Conservation (phyloP, 768 basidiomycete species). For the Coprinopsis marcescibilis region DNA sequence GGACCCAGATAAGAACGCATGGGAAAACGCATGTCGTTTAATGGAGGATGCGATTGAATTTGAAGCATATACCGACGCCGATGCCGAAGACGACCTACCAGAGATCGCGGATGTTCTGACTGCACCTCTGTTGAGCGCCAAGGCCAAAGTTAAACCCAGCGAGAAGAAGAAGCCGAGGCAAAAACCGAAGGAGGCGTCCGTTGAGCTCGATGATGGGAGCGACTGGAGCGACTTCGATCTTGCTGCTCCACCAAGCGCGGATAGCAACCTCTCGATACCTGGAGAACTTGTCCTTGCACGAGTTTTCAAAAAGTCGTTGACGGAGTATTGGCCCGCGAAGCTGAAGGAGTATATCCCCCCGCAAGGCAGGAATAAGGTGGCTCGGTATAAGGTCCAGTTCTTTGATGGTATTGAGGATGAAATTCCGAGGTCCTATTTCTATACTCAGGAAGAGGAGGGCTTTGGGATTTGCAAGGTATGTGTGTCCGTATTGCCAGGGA, state of each 20-base stretch:
- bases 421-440: slow-evolving; percentile 51
- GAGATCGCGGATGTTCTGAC: background rate
- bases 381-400: slow-evolving; percentile 52
- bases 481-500: background rate
- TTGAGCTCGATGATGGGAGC: slow-evolving; percentile 1
- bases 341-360: slow-evolving; percentile 48
- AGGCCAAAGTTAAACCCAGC: background rate
- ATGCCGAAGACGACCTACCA: background rate
- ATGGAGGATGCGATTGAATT: background rate
- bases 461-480: slow-evolving; percentile 58
- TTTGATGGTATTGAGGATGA: slow-evolving; percentile 42
- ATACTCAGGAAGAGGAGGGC: slow-evolving; percentile 48
- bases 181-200: slow-evolving; percentile 15
- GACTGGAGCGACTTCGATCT: background rate
- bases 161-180: background rate
- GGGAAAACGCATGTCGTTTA: background rate
- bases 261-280: background rate
- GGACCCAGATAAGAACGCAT: slow-evolving; percentile 6
- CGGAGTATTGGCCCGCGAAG: slow-evolving; percentile 62
- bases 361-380: slow-evolving; percentile 20
- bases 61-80: background rate
- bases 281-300: slow-evolving; percentile 62
- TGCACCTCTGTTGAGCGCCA: background rate
- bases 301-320: slow-evolving; percentile 24
- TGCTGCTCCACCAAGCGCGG: background rate